Base-by-base conservation (phyloP, 225 moss, liverwort and hornwort species). In the Antitrichia curtipendula region DNA sequence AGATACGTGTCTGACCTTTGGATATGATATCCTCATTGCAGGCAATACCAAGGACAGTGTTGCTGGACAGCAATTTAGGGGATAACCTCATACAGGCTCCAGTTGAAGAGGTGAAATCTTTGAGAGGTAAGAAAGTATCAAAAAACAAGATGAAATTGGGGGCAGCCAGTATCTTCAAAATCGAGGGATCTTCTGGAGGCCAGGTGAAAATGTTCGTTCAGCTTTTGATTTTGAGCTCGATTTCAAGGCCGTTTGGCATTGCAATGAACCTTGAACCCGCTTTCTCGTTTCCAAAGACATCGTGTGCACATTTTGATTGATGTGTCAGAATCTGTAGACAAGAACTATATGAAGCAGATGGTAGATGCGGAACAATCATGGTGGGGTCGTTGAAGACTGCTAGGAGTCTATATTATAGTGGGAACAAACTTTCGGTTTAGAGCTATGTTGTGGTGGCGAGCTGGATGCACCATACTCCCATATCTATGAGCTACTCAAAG, bases 31-130 rank as follows among this genome's bases (percentile, higher is more conserved):
- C 47, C 59, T 43, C 59, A 38, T 52, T 88, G 73, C 96, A 97
- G 95, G 93, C 92, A 49, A 84, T 97, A 76, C 97, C 96, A 15
- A 93, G 97, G 86, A 90, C 90, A 60, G 25, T 97, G 23, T 90
- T 91, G 91, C 83, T 97, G 82, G 97, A 97, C 62, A 81, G 43
- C 29, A 91, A 86, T 85, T 91, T 94, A 36, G 85, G 91, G 29
- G 91, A 88, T 53, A 91, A 90, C 84, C 88, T 97, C 38, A 70
- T 97, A 71, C 94, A 94, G 78, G 94, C 94, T 87, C 97, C 97
- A 16, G 89, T 97, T 25, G 92, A 94, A 84, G 97, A 96, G 83
- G 81, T 97, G 16, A 90, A 95, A 6, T 38, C 29, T n/a, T 86
- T 97, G 66, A 90, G 97, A 78, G 89, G 90, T 57, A 49, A 53